Percentiles rank a stretch among this genome's conserved stretches.
These are phyloP conservation scores for Xanthoconium separans DNA, from an alignment of 1,284 basidiomycete genomes.

Conservation along the genomic window DNA sequence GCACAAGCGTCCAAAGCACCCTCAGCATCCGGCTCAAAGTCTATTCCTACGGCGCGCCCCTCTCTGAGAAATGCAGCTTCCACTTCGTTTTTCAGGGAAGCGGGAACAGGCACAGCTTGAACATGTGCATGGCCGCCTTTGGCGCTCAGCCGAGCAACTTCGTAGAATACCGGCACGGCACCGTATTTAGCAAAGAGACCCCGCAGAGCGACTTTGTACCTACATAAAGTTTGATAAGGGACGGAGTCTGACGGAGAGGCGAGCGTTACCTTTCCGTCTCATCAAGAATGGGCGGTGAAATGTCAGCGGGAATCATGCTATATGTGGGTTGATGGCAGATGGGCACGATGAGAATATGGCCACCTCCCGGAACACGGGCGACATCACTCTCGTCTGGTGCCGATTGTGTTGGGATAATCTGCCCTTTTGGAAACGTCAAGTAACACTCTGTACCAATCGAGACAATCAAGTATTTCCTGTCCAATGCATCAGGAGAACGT, in stretches of 20 bases:
- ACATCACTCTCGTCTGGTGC: constrained; percentile 40
- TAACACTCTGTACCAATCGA: constrained; percentile 92
- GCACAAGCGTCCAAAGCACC: constrained; percentile 56
- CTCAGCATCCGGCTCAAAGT: constrained; percentile 67
- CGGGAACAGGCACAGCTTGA: constrained; percentile 82
- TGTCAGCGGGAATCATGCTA: constrained; percentile 70
- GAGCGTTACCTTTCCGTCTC: constrained; percentile 68
- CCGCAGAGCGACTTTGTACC: constrained; percentile 77
- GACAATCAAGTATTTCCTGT: constrained; percentile 90
- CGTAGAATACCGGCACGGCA: constrained; percentile 76
- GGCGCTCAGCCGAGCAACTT: constrained; percentile 80
- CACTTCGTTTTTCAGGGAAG: constrained; percentile 56
- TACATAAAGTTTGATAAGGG: constrained; percentile 29
- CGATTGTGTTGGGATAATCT: constrained; percentile 79
- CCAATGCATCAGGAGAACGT: constrained; percentile 7
- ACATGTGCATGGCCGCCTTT: constrained; percentile 95
- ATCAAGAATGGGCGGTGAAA: constrained; percentile 70
- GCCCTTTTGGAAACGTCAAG: constrained; percentile 90
- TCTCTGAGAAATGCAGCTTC: constrained; percentile 70
- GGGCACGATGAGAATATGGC: constrained; percentile 88
- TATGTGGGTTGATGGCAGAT: constrained; percentile 70
- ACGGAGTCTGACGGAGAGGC: not conserved
- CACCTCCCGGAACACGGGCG: constrained; percentile 80
- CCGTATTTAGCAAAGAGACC: constrained; percentile 71
- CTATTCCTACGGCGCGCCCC: constrained; percentile 62